Base-by-base conservation (phyloP, 176 grass and related monocot genomes). In the Oryza nivara region DNA sequence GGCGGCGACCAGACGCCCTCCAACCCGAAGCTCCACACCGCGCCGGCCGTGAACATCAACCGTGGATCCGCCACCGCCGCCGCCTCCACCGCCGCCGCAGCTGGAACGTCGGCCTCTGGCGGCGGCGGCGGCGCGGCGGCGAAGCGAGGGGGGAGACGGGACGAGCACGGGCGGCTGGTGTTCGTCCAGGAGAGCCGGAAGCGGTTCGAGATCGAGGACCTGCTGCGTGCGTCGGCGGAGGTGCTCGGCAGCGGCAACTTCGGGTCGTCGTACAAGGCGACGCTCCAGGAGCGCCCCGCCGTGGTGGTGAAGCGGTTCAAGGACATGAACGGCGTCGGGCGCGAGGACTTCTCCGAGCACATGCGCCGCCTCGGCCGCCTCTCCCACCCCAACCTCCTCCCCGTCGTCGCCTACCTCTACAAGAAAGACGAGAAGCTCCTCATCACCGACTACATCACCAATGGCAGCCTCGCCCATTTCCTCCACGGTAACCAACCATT, bases 381-480 rank as follows among this genome's bases (percentile, higher is more conserved):
- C 43, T 34, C 81, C 17, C 96, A 99, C 86, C 91, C 96, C 68
- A 96, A 99, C 72, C 88, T 99, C 78, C 85, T 99, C 65, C 93
- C 89, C 4, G 52, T 99, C 14, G 93, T 99, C 20, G 89, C 93
- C 30, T 99, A 99, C 70, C 92, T 96, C 78, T 99, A 92, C 80
- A 93, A 94, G 78, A 99, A 99, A 75, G 96, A 99, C 14, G 96
- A 99, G 87, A 99, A 99, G 77, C 87, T 99, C 11, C 79, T 99
- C 44, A 32, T 99, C 85, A 94, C 88, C 14, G 89, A 94, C 71
- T 92, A 94, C 67, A 75, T 90, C 9, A 10, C 73, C 54, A 94
- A 96, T 16, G 86, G 93, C 79, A 96, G 91, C 89, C 88, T 99
- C 78, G 93, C 96, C 13, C 78, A 91, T 71, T 46, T 90, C 38